Base-by-base conservation (phyloP, 2,329 filamentous ascomycete genomes). In the Clonostachys solani region DNA sequence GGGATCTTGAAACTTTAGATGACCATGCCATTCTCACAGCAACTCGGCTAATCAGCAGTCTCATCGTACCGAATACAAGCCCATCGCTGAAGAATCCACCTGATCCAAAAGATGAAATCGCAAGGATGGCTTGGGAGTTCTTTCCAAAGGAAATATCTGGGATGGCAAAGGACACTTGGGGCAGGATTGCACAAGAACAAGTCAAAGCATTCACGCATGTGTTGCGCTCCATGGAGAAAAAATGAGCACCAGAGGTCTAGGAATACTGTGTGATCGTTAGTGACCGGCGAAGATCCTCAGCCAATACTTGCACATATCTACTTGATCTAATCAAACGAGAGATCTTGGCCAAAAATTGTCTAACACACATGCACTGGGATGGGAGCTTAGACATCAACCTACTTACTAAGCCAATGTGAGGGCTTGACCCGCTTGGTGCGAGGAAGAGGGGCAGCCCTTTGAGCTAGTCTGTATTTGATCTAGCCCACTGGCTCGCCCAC, bases 401-500 rank as follows among this genome's bases (percentile, higher is more conserved):
- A 10, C 23, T 29, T 10, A 29, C 23, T 29, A 29, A 29, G 23
- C 23, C 23, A 16, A 16, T 5, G 18, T 34, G 34, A 43, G 41
- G 41, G 44, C 42, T 44, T 16, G 36, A 49, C 47, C 41, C 9
- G 23, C 23, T 29, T 10, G 8, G 23, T 10, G 23, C 23, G 9
- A 29, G 9, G 52, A 57, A 57, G 62, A 62, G 58, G 58, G 55
- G 64, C 56, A 47, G 57, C 58, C 55, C 58, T 56, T 40, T 3
- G 17, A 48, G 44, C 65, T 61, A 65, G 43, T 35, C 17, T 49
- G 19, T 12, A 45, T 48, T 33, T 34, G 57, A 49, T 6, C 54
- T 68, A 66, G 62, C 43, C 45, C 49, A 42, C 65, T 62, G 60
- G 61, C 67, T 68, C 66, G 55, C 65, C 62, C 63, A 66, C 65